These are phyloP conservation scores for Penicillium alfredii DNA, from an alignment of 495 filamentous ascomycete genomes.

Conservation along the genomic window DNA sequence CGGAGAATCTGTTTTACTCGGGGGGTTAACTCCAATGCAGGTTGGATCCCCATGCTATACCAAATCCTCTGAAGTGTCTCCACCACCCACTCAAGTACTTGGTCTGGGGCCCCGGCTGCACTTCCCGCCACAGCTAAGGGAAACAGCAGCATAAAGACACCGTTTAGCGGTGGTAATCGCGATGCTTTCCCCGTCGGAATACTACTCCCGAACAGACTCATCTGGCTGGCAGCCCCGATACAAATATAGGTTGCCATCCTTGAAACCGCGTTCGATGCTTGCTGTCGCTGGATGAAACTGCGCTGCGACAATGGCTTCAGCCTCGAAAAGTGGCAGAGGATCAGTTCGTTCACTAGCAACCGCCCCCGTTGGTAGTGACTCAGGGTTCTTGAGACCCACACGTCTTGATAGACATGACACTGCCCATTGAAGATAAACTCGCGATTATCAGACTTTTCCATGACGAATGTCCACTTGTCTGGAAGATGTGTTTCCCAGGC, in stretches of 20 bases:
- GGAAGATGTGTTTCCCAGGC: constrained; percentile 17
- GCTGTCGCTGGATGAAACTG: constrained; percentile 10
- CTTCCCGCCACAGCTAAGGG: constrained; percentile 25
- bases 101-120: constrained; percentile 20
- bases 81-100: constrained; percentile 25
- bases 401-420: constrained; percentile 11
- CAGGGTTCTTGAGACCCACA: constrained; percentile 14
- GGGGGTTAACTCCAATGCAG: constrained; percentile 17
- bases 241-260: constrained; percentile 18
- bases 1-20: constrained; percentile 8
- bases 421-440: constrained; percentile 13
- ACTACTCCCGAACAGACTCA: constrained; percentile 2
- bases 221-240: constrained; percentile 14
- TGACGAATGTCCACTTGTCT: constrained; percentile 9
- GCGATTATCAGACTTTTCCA: constrained; percentile 8
- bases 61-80: constrained; percentile 26
- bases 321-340: constrained; percentile 7
- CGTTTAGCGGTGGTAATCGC: constrained; percentile 18
- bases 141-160: constrained; percentile 27
- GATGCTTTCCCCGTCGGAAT: not conserved
- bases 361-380: constrained; percentile 20
- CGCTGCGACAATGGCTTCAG: not conserved
- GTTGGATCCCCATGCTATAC: constrained; percentile 24
- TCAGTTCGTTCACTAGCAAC: constrained; percentile 16
- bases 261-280: constrained; percentile 11